A percentile compares a stretch with the other conserved stretches of the same genome.
Conservation (phyloP, 2,329 filamentous ascomycete genomes). For the Helminthosporium solani region DNA sequence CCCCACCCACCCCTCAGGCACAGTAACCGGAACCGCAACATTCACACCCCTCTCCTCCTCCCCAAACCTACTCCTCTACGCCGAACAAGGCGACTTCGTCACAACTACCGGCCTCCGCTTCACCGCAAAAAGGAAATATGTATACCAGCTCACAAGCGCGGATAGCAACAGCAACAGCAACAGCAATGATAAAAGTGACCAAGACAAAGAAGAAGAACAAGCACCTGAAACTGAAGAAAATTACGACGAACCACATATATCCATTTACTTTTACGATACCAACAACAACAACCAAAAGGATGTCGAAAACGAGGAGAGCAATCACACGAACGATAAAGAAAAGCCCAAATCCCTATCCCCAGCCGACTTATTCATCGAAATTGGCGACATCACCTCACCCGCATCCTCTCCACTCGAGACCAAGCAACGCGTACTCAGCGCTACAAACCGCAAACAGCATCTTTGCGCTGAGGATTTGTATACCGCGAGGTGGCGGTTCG, state of each 20-base stretch:
- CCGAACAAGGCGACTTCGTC: conserved; percentile 65
- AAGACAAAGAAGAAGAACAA: conserved; percentile 21
- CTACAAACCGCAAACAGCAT: conserved; percentile 63
- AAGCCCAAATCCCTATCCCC: too few species aligned
- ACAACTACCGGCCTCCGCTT: conserved; percentile 58
- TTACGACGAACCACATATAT: conserved; percentile 11
- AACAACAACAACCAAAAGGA: background rate
- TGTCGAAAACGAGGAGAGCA: conserved; percentile 12
- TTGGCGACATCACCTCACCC: conserved; percentile 59
- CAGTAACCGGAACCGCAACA: conserved; percentile 63
- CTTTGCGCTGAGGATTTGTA: conserved; percentile 73
- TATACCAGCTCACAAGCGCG: conserved; percentile 62
- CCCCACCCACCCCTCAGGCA: conserved; percentile 64
- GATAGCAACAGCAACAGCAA: conserved; percentile 6
- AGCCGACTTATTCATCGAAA: conserved; percentile 74
- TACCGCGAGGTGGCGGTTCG: conserved; percentile 67
- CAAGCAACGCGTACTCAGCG: conserved; percentile 18
- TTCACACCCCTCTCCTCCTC: conserved; percentile 59
- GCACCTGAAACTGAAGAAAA: too few species aligned
- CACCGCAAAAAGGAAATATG: conserved; percentile 64
- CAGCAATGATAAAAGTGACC: conserved; percentile 17
- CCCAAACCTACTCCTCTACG: conserved; percentile 61
- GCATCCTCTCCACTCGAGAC: conserved; percentile 23
- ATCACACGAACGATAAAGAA: too few species aligned
- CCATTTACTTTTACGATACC: background rate